Evolutionary conservation across 345 rosid species (phyloP).

Genomic region (Eucalyptus victrix): DNA sequence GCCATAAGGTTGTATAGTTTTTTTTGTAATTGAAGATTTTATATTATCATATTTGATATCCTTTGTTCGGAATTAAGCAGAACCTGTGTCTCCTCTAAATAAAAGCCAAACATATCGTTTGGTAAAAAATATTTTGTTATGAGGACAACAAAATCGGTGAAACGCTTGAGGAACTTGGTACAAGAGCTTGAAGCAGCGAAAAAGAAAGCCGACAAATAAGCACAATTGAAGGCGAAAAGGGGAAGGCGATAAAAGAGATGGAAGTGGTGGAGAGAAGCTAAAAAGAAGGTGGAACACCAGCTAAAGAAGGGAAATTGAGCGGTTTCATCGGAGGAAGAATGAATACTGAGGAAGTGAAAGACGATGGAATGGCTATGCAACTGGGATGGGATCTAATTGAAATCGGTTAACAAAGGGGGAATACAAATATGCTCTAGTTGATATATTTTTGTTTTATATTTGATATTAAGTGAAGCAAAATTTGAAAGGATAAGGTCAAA

Average conservation of each 20-base stretch:
- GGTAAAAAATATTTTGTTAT: too few relatives aligned
- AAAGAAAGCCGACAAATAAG: background rate
- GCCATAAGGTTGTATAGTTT: too few relatives aligned
- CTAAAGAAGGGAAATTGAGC: background rate
- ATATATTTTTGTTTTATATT: too few relatives aligned
- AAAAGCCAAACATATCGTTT: too few relatives aligned
- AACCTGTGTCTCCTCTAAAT: too few relatives aligned
- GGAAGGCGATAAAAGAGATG: background rate
- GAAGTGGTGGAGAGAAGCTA: background rate
- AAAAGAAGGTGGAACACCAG: background rate
- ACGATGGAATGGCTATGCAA: background rate
- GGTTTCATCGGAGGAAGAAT: background rate
- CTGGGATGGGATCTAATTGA: too few relatives aligned
- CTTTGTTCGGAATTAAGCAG: accelerated
- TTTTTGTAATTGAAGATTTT: too few relatives aligned
- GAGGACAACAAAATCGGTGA: too few relatives aligned
- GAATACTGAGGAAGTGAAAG: background rate
- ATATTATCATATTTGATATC: too few relatives aligned
- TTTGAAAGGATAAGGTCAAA: background rate
- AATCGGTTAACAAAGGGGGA: too few relatives aligned
- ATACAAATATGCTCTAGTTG: too few relatives aligned
- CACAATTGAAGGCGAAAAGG: background rate
- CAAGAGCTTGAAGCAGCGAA: background rate
- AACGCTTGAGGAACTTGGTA: background rate
- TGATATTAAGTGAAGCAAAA: background rate